Evolutionary conservation across 148 eudicot species (phyloP), one percentile per base, ranked within the genome.

Genomic region (Rheum nobile): DNA sequence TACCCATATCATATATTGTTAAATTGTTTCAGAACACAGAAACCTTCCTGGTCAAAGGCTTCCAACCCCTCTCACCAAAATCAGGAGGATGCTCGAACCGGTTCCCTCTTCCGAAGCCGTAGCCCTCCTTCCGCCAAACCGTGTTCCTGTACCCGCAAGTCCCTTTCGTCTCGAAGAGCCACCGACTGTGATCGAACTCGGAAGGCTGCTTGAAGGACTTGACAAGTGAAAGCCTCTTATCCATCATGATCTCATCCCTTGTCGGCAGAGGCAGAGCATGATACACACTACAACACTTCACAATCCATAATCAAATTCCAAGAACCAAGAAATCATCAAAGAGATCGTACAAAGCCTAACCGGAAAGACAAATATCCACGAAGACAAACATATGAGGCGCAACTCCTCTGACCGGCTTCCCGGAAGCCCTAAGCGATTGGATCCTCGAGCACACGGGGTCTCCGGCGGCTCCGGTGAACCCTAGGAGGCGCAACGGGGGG

Each of bases 91-190:
- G 80, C 37, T 90, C 94, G 74, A n/a, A n/a, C n/a, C n/a, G n/a
- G n/a, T n/a, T n/a, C n/a, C n/a, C n/a, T n/a, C n/a, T n/a, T n/a
- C n/a, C n/a, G n/a, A 75, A 84, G 48, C 85, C 88, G 34, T 84
- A 86, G 10, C 95, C 99, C 41, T 96, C 92, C 67, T 86, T 86
- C 3, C 97, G 99, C 99, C 99, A 96, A 43, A 92, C 83, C 2
- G 97, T 97, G 75, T 92, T 96, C 32, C 99, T 97, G 78, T 92
- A 96, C 54, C 99, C 99, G 75, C 92, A 96, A 37, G 99, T 96
- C 76, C 99, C 99, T 59, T 92, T 92, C 0, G 99, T 96, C 89
- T 96, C 99, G 68, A 88, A 96, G 75, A 96, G 80, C 99, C 99
- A 96, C 47, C 88, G 73, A 17, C 84, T 80, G 44, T 96, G 97